Evolutionary conservation across 495 filamentous ascomycete genomes (phyloP), one percentile per base, ranked within the genome.

Genomic region (Peziza echinospora): DNA sequence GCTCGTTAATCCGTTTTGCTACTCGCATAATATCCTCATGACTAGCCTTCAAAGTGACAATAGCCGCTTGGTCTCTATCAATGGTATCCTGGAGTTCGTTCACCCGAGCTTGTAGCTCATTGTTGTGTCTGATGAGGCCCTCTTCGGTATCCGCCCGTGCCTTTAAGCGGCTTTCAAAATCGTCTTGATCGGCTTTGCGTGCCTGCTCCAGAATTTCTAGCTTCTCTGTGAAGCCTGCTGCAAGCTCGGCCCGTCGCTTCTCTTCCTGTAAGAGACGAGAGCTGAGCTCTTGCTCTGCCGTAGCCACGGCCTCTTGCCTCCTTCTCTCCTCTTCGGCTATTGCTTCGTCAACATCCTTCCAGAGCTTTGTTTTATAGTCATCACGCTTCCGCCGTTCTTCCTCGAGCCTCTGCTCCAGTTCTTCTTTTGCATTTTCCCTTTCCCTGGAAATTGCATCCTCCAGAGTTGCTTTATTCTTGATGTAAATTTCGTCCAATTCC

Each of bases 1-100:
- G 52, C 4, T 41, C 47, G 47, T 52, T 59, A 21, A 59, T 52
- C 41, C 47, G 51, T 21, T 47, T 53, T 2, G 49, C 47, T 52
- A 59, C 59, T 10, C 47, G 49, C 10, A 59, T 43, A 22, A 59
- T 52, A 16, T 52, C 48, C 22, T 59, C 56, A 17, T 55, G 54
- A 25, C 47, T 37, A 21, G 13, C 4, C 17, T 26, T 46, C 39
- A 55, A 55, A 0, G 26, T 47, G 8, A 37, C 19, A 28, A 51
- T 24, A 1, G 48, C 50, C 26, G 48, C 47, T 7, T 45, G 34
- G 16, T 26, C 44, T 40, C 40, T 40, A 28, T 53, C 54, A 21
- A 57, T 13, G 13, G 19, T 13, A 37, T 17, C 3, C 30, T 37
- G 30, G 13, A 37, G 19, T 17, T 37, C 30, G 13, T 11, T 17